Conservation (phyloP, 1,139 yeast genomes). For the Yamadazyma mexicana region DNA sequence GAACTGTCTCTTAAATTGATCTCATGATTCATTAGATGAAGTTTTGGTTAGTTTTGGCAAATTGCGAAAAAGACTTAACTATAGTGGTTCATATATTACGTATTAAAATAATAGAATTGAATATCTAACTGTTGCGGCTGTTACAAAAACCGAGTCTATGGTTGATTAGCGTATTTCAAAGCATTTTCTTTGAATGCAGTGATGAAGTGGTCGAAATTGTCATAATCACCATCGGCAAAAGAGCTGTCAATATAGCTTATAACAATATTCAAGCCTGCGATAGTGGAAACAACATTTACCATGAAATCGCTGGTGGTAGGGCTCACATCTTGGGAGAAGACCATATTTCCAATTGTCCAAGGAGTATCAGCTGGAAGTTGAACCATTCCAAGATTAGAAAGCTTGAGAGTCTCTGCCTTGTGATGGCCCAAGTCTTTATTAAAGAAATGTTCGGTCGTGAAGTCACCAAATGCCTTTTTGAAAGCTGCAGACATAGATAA, state of each 20-base stretch:
- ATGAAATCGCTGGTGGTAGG: conserved; percentile 38
- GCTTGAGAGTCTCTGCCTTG: conserved; percentile 34
- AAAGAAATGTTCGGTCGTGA: conserved; percentile 18
- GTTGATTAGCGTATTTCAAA: neutral
- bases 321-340: conserved; percentile 41
- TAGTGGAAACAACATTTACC: conserved; percentile 33
- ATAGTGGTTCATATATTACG: neutral
- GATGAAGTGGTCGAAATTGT: conserved; percentile 26
- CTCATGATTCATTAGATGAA: neutral
- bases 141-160: too few relatives aligned
- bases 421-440: conserved; percentile 23
- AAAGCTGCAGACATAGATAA: conserved; percentile 26
- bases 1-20: conserved; percentile 20
- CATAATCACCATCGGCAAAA: conserved; percentile 23
- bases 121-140: too few relatives aligned
- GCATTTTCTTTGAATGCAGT: conserved; percentile 21
- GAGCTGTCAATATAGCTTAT: conserved; percentile 29
- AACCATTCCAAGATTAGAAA: conserved; percentile 42
- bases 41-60: neutral
- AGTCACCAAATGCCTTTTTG: conserved; percentile 15
- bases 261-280: conserved; percentile 39
- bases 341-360: conserved; percentile 31
- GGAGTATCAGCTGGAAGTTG: conserved; percentile 17
- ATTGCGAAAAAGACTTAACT: neutral
- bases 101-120: too few relatives aligned